Base-by-base conservation (phyloP, 192 early-diverging fungal species). In the Gaertneriomyces sp. region DNA sequence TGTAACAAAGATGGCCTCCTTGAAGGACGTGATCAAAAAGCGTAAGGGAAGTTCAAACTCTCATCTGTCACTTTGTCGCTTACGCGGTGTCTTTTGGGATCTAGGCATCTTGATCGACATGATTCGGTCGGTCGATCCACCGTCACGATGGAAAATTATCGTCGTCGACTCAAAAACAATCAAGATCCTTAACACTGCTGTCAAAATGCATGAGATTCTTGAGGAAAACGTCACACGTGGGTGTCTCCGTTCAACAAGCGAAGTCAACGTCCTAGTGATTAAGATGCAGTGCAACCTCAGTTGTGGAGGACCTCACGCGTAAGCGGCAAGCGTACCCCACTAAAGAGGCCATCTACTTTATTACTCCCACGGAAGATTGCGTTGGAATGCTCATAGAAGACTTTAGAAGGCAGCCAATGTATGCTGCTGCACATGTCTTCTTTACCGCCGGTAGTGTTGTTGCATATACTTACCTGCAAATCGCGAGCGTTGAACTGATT, bases 81-180 rank as follows among this genome's bases (percentile, higher is more conserved):
- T 45, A 12, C 4, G 14, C 11, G 45, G 11, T 44, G 44, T 14
- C 14, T 16, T 17, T 45, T 45, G 8, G 20, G 62, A 6, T 41
- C 6, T 50, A 76, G 75, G 71, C 53, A 71, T 81, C 53, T 53
- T 81, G 45, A 69, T 88, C 54, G 90, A 92, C 54, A 89, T 89
- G 79, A 88, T 94, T 63, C 79, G 82, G 70, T 78, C 89, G 0
- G 81, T 91, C 19, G 81, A 91, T 63, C 87, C 89, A 11, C 78
- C 87, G 12, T 81, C 81, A 54, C 75, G 80, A 60, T 94, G 88
- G 89, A 94, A 94, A 73, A 83, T 94, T 61, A 73, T 93, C 4
- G 88, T 94, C 9, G 84, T 92, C 0, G 92, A 94, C 80, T 75
- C 81, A 40, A 85, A 84, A 44, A 82, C 90, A 16, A 68, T 85